phyloP scores from a whole-genome alignment of 2,329 filamentous ascomycete genomes.

The Onygena corvina region DNA sequence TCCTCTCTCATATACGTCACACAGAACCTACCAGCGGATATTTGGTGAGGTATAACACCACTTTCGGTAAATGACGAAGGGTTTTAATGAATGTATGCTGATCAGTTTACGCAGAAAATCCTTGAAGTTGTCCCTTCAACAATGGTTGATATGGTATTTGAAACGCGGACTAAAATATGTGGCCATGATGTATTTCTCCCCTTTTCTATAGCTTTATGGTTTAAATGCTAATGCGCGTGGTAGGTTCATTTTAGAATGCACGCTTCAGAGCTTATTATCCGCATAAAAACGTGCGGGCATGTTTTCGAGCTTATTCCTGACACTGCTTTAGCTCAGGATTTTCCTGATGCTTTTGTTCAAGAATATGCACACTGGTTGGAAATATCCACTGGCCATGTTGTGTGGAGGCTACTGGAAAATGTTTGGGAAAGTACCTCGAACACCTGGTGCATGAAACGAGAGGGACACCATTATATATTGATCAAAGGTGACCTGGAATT shows the following conservation, averaged over 20 bases:
- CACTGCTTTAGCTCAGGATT: constrained; percentile 17
- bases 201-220: too few species aligned
- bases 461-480: constrained; percentile 6
- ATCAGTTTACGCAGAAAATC: constrained; percentile 14
- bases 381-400: constrained; percentile 14
- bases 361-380: constrained; percentile 38
- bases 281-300: not conserved
- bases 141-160: constrained; percentile 26
- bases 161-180: constrained; percentile 18
- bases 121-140: constrained; percentile 25
- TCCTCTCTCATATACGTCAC: not conserved
- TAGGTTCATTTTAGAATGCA: not conserved
- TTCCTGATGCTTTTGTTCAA: constrained; percentile 26
- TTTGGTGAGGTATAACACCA: constrained; percentile 8
- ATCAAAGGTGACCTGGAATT: constrained; percentile 15
- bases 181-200: constrained; percentile 18
- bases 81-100: not conserved
- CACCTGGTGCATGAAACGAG: constrained; percentile 19
- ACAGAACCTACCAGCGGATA: not conserved
- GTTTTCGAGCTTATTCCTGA: constrained; percentile 21
- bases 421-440: constrained; percentile 19
- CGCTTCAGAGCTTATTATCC: too few species aligned
- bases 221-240: not conserved
- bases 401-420: constrained; percentile 19
- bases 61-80: not conserved